Base-by-base conservation (phyloP, 306 rosid genomes). In the Cucurbita argyrosperma region DNA sequence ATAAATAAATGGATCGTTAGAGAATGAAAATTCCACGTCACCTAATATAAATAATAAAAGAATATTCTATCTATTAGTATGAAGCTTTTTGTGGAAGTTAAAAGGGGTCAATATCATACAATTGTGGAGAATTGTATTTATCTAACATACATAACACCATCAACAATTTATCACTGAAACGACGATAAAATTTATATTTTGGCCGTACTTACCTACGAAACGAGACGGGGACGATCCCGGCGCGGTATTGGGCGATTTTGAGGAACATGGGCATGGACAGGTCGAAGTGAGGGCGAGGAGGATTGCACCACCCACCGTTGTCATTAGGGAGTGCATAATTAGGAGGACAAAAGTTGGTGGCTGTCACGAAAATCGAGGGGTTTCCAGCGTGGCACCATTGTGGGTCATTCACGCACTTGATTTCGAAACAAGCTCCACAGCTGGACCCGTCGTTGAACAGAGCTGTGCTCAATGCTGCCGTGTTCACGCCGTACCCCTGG, bases 251-350 rank as follows among this genome's bases (percentile, higher is more conserved):
- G 0, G 92, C 72, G 5, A 66, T 66, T 3, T 46, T 45, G 14
- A 87, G 91, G 62, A 87, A 87, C 86, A 87, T 81, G 5, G 92
- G 92, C 92, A 88, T 88, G 56, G 92, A 86, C 11, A 88, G 92
- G 71, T 88, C 92, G 56, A 88, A 88, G 65, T 88, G 92, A 0
- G 92, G 83, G 8, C 92, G 66, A 0, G 92, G 92, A 76, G 92
- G 92, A 62, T 88, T 88, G 72, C 92, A 88, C 92, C 92, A 88
- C 0, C 92, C 92, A 2, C 92, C 92, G 63, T 88, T 85, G 77
- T 88, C 88, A 23, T 71, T 88, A 0, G 92, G 72, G 8, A 66
- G 84, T 8, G 84, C 91, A 8, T 69, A 85, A 68, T 87, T 87
- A 0, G 91, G 91, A 53, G 8, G 77, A 47, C 89, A 87, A 16